phyloP scores from a whole-genome alignment of 225 moss, liverwort and hornwort species.

The Pseudoscleropodium purum region DNA sequence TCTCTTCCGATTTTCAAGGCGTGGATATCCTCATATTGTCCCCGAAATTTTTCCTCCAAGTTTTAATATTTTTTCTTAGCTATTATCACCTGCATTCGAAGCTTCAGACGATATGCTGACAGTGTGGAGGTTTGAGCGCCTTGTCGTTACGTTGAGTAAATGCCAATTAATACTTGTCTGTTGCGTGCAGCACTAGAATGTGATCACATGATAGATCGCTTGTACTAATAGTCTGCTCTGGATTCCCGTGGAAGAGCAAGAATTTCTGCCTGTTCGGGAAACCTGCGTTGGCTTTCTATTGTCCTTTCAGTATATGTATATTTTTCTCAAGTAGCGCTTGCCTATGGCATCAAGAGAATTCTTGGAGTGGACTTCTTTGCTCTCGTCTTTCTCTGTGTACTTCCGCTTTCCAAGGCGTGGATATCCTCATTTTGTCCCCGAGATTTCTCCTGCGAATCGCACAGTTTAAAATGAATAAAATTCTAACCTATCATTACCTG shows the following conservation, averaged over 20 bases:
- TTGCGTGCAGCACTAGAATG: neutral
- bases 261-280: neutral
- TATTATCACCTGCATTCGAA: neutral
- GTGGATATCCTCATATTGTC: neutral
- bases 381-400: neutral
- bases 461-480: neutral
- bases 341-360: neutral
- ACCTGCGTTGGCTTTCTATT: neutral
- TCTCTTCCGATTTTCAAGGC: neutral
- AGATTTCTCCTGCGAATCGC: neutral
- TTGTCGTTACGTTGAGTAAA: neutral
- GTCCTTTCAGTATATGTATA: neutral
- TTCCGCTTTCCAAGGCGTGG: neutral
- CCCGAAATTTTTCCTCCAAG: neutral
- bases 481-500: neutral
- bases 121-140: slow-evolving; percentile 5
- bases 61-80: neutral
- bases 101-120: neutral
- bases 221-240: neutral
- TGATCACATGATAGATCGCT: neutral
- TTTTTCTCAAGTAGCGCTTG: neutral
- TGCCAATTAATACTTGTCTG: neutral
- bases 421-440: neutral
- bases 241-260: slow-evolving; percentile 1
- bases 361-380: neutral